Evolutionary conservation across 345 rosid species (phyloP), one percentile per base, ranked within the genome.

Genomic region (Iberis pinnata): DNA sequence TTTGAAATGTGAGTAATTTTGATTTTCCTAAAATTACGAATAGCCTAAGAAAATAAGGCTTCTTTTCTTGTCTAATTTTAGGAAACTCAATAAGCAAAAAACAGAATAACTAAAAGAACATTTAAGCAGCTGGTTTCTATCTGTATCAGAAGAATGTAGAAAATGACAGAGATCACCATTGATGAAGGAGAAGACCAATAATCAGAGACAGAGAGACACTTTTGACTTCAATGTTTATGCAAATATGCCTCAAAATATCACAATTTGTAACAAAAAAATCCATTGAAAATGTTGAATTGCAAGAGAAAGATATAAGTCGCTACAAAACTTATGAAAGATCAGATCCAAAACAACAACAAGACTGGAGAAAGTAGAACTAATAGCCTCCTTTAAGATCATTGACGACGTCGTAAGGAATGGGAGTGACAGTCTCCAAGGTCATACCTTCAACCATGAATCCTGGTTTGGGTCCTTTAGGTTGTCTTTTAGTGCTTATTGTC

Each of bases 321-420:
- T 9, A 45, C 42, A 63, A 39, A 49, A 63, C 48, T 54, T 10
- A 37, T 14, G 9, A 45, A 27, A 13, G 10, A 8, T 9, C 2
- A 44, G 29, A 4, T 62, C 41, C n/a, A 54, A 47, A 41, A 59
- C 33, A 29, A 5, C 7, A 37, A 15, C 0, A 32, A 49, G 17
- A 47, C 16, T 16, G 46, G 8, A 18, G 7, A 2, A 13, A n/a
- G 15, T 20, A 43, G 26, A 43, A 49, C 74, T 70, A 86, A 54
- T 86, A 86, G 47, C 95, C 92, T 6, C 95, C 95, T 57, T 86
- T 86, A 56, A 86, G 88, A 65, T 86, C 95, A 40, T 86, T 86
- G 58, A 83, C 92, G 2, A 86, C 95, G 49, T 87, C 96, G 58
- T 83, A 87, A 0, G 96, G 96, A 17, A 87, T 83, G 6, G 96